Conservation (phyloP, 1,284 basidiomycete genomes). For the Moesziomyces sp. region DNA sequence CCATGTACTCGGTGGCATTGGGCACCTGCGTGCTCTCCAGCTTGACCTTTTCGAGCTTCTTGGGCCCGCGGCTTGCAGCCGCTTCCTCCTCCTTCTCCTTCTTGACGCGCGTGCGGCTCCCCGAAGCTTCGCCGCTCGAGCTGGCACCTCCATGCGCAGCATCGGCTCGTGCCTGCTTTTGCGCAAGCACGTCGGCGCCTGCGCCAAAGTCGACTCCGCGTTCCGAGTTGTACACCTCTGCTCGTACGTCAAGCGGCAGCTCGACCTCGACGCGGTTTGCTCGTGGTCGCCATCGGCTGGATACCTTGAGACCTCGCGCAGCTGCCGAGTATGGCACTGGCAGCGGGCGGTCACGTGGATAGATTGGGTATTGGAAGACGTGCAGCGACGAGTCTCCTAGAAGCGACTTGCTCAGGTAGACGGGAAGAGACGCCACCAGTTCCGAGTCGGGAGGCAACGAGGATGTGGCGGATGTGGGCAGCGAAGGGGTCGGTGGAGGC, state of each 20-base stretch:
- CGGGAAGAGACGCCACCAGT: slow-evolving; percentile 62
- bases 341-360: slow-evolving; percentile 54
- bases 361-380: slow-evolving; percentile 65
- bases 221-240: slow-evolving; percentile 61
- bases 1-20: slow-evolving; percentile 62
- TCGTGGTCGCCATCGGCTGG: slow-evolving; percentile 60
- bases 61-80: slow-evolving; percentile 22
- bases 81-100: slow-evolving; percentile 40
- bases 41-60: slow-evolving; percentile 60
- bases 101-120: slow-evolving; percentile 31
- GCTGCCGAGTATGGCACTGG: slow-evolving; percentile 62
- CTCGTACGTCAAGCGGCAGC: slow-evolving; percentile 61
- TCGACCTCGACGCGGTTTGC: slow-evolving; percentile 64
- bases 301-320: slow-evolving; percentile 52
- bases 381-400: slow-evolving; percentile 51
- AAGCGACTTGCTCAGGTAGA: slow-evolving; percentile 61
- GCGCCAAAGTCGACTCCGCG: slow-evolving; percentile 55
- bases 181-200: slow-evolving; percentile 37
- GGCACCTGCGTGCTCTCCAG: slow-evolving; percentile 61
- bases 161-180: slow-evolving; percentile 47
- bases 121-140: slow-evolving; percentile 14
- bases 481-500: slow-evolving; percentile 5
- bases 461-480: slow-evolving; percentile 20
- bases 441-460: slow-evolving; percentile 48
- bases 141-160: slow-evolving; percentile 32